These are phyloP conservation scores for Ceratocystis eucalypticola DNA, from an alignment of 2,329 filamentous ascomycete species.

Conservation along the genomic window DNA sequence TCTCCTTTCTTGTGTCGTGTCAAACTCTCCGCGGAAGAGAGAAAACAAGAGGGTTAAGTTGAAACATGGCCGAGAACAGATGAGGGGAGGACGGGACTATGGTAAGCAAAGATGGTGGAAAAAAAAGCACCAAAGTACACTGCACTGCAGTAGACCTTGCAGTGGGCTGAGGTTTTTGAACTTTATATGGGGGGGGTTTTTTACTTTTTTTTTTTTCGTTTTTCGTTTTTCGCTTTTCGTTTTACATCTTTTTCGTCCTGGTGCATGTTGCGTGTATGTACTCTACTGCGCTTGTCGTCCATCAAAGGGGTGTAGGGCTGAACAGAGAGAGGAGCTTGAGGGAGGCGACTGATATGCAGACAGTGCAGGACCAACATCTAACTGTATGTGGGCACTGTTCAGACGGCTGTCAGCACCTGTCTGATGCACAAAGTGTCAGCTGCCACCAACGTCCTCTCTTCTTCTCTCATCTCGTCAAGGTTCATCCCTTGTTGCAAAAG, in stretches of 20 bases:
- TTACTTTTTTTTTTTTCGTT: too few species aligned
- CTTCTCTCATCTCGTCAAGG: neutral
- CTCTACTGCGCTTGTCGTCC: too few species aligned
- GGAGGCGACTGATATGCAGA: neutral
- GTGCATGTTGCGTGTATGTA: too few species aligned
- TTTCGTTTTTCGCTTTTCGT: neutral
- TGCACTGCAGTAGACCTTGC: neutral
- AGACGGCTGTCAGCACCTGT: neutral
- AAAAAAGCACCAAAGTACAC: neutral
- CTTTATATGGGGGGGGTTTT: too few species aligned
- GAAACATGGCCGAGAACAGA: neutral
- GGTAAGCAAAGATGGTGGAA: too few species aligned
- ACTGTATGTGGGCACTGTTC: neutral
- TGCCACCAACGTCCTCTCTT: neutral
- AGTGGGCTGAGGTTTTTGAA: too few species aligned
- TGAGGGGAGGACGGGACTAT: neutral
- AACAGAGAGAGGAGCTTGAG: neutral
- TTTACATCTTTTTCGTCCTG: too few species aligned
- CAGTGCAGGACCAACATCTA: neutral
- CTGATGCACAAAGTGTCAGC: neutral
- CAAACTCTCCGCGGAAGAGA: too few species aligned
- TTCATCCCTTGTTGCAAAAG: too few species aligned
- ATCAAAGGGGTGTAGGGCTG: neutral
- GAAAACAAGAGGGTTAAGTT: too few species aligned
- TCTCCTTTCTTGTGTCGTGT: too few species aligned